A percentile compares a stretch with the other conserved stretches of the same genome.
Evolutionary conservation across 768 basidiomycete species (phyloP).

Genomic region (Lentinula raphanica): DNA sequence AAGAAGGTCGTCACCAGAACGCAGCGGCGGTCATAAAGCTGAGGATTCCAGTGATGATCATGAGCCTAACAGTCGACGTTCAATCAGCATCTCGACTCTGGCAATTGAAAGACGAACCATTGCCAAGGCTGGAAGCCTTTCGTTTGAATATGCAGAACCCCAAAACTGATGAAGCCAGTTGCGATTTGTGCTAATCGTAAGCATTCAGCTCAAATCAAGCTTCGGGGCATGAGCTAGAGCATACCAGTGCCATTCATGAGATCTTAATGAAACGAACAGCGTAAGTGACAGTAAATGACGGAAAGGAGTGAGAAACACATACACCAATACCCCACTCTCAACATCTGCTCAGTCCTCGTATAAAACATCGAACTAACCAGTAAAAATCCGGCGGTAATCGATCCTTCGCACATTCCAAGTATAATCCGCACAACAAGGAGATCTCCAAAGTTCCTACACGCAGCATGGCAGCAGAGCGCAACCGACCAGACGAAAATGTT

Average conservation of each 20-base stretch:
- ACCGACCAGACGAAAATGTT: constrained; percentile 68
- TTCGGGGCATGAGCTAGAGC: not conserved
- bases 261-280: constrained; percentile 37
- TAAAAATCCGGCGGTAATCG: constrained; percentile 71
- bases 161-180: constrained; percentile 60
- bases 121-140: constrained; percentile 63
- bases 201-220: not conserved
- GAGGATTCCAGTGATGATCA: constrained; percentile 69
- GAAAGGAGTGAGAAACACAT: constrained; percentile 19
- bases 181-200: constrained; percentile 57
- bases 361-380: constrained; percentile 79
- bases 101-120: constrained; percentile 41
- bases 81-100: no score
- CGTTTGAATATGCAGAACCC: constrained; percentile 56
- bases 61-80: constrained; percentile 43
- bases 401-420: constrained; percentile 71
- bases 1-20: constrained; percentile 47
- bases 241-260: constrained; percentile 72
- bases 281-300: not conserved
- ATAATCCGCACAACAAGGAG: constrained; percentile 60
- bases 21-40: constrained; percentile 55
- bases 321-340: constrained; percentile 76
- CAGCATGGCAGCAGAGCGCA: constrained; percentile 59
- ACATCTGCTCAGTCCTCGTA: constrained; percentile 63
- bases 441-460: constrained; percentile 63